Evolutionary conservation across 179 eudicot genomes (phyloP), one percentile per base, ranked within the genome.

Genomic region (Carnegiea gigantea): DNA sequence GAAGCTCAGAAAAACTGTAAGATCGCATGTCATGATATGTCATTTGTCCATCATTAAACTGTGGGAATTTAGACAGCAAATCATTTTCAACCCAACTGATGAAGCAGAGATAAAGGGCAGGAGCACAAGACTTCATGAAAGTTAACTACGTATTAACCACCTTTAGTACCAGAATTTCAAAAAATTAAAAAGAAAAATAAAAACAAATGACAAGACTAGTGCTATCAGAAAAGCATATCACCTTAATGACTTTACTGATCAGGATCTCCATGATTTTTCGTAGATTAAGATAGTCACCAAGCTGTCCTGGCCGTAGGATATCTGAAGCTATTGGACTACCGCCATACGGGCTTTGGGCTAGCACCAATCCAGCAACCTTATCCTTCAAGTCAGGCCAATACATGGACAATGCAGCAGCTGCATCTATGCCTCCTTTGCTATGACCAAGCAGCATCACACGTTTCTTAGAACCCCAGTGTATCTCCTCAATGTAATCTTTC

Each of bases 321-420:
- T 95, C 99, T 24, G 99, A 92, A 84, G 98, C 99, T 75, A 97
- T 89, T 51, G 99, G 99, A 83, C 98, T 92, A 70, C 99, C 99
- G 38, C 97, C 99, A 81, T 95, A 97, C 12, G 99, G 98, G 87
- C 98, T 95, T 84, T 95, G 98, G 53, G 97, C 92, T 83, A 93
- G 90, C 74, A 86, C 99, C 85, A 97, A 86, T n/a, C 98, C 99
- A 44, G 93, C 98, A 84, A 97, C 98, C 85, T 93, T 95, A 78
- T 95, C 98, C 87, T 92, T 93, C 83, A 97, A 84, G 78, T 93
- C 98, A 80, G 90, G 83, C 98, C 99, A 97, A 84, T 97, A 93
- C 93, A 94, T 90, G 62, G 99, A 94, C 70, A 96, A 77, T 84
- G 97, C 93, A 82, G 98, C 98, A n/a, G 98, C 99, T 64, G 98